phyloP scores from a whole-genome alignment of 768 basidiomycete genomes.

The Boletus eberwhitei region DNA sequence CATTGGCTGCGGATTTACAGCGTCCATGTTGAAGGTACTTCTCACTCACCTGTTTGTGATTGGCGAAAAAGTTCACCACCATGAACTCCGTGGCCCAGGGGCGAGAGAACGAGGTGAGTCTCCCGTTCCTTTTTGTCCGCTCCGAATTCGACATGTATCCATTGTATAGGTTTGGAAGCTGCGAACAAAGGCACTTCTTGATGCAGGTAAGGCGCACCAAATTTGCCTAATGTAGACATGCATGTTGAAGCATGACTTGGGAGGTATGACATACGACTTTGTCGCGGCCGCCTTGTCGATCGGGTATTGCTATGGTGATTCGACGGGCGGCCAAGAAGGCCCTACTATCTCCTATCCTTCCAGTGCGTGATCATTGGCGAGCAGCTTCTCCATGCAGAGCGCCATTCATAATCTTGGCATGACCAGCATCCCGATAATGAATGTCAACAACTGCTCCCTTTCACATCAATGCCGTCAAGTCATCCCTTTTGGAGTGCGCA shows the following conservation, averaged over 20 bases:
- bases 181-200: conserved; percentile 81
- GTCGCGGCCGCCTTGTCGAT: conserved; percentile 64
- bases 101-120: conserved; percentile 51
- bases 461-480: conserved; percentile 65
- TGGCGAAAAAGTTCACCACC: neutral
- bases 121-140: neutral
- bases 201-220: conserved; percentile 52
- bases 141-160: neutral
- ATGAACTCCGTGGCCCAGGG: conserved; percentile 50
- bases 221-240: neutral
- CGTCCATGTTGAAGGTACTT: conserved; percentile 63
- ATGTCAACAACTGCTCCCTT: conserved; percentile 82
- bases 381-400: conserved; percentile 39
- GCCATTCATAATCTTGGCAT: conserved; percentile 77
- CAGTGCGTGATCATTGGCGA: neutral
- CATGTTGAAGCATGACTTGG: conserved; percentile 15
- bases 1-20: conserved; percentile 71
- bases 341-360: neutral
- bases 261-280: conserved; percentile 75
- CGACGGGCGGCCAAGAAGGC: conserved; percentile 65
- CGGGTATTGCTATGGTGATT: conserved; percentile 76
- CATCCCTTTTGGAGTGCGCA: conserved; percentile 68
- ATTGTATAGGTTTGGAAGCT: conserved; percentile 46
- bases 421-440: conserved; percentile 77
- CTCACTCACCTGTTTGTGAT: neutral